Conservation (phyloP, 768 basidiomycete species). For the Mycena venus region DNA sequence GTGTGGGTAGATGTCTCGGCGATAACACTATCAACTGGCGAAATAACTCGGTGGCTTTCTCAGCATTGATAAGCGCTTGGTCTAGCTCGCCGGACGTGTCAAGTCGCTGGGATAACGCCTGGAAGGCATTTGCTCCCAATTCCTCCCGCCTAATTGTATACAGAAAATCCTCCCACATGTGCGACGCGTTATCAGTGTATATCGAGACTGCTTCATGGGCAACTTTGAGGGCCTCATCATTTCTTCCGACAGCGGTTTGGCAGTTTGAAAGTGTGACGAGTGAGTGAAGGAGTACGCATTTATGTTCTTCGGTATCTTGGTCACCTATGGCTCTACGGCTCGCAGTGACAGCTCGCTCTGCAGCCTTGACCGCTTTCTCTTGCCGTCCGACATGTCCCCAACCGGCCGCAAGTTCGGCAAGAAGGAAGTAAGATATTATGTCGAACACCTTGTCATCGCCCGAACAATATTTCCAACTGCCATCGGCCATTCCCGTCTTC, state of each 20-base stretch:
- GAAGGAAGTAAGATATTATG: no score
- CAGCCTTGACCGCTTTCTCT: not conserved
- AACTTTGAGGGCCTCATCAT: not conserved
- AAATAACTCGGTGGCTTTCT: not conserved
- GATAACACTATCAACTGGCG: not conserved
- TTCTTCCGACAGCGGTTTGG: not conserved
- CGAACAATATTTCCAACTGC: no score
- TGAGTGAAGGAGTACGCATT: not conserved
- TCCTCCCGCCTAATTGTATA: not conserved
- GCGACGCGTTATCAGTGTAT: not conserved
- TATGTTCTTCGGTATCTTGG: not conserved
- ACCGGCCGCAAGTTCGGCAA: no score
- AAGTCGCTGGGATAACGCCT: not conserved
- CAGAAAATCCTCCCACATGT: not conserved
- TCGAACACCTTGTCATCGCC: no score
- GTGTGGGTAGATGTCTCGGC: not conserved
- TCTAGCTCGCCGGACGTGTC: not conserved
- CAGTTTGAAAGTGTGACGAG: constrained; percentile 10
- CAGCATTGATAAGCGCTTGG: not conserved
- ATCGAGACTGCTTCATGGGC: not conserved
- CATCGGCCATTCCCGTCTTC: no score
- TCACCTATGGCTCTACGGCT: not conserved
- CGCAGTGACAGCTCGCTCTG: not conserved
- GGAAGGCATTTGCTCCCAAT: not conserved
- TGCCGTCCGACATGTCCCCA: no score